Percentiles rank a stretch among this genome's conserved stretches.
These are phyloP conservation scores for Fusarium mangiferae DNA, from an alignment of 2,329 filamentous ascomycete species.

Conservation along the genomic window DNA sequence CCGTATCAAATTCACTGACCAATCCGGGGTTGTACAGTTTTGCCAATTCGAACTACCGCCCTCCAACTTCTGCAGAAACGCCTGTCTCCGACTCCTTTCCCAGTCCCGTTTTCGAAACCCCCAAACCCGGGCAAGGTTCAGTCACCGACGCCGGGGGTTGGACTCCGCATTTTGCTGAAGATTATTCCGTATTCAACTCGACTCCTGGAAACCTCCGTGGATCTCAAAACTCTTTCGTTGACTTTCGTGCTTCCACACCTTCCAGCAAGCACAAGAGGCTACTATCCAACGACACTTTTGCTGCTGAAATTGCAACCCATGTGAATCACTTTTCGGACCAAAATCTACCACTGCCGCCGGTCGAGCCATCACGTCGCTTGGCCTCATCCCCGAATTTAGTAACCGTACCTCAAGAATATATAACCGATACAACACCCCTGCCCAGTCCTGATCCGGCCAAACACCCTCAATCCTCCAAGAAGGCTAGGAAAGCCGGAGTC, in stretches of 20 bases:
- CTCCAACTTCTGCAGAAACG: slow-evolving; percentile 68
- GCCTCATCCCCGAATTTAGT: slow-evolving; percentile 66
- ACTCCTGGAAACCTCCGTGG: slow-evolving; percentile 68
- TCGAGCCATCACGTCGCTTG: slow-evolving; percentile 67
- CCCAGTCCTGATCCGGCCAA: slow-evolving; percentile 45
- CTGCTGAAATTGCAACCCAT: slow-evolving; percentile 67
- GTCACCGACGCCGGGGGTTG: slow-evolving; percentile 63
- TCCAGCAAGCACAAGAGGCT: slow-evolving; percentile 58
- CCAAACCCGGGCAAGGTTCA: slow-evolving; percentile 58
- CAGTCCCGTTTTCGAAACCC: slow-evolving; percentile 67
- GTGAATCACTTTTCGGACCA: slow-evolving; percentile 68
- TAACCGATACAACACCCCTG: slow-evolving; percentile 42
- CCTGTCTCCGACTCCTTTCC: slow-evolving; percentile 64
- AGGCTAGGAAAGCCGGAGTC: slow-evolving; percentile 55
- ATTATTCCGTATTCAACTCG: slow-evolving; percentile 73
- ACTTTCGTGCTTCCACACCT: slow-evolving; percentile 54
- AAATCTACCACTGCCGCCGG: slow-evolving; percentile 65
- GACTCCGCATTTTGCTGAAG: slow-evolving; percentile 72
- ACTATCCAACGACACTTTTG: slow-evolving; percentile 61
- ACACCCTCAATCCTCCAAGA: slow-evolving; percentile 53
- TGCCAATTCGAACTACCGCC: slow-evolving; percentile 71
- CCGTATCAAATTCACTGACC: slow-evolving; percentile 49
- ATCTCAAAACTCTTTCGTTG: slow-evolving; percentile 57
- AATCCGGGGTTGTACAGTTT: slow-evolving; percentile 57
- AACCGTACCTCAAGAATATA: slow-evolving; percentile 46